Evolutionary conservation across 2,329 filamentous ascomycete genomes (phyloP), one percentile per base, ranked within the genome.

Genomic region (Aspergillus brunneoviolaceus): DNA sequence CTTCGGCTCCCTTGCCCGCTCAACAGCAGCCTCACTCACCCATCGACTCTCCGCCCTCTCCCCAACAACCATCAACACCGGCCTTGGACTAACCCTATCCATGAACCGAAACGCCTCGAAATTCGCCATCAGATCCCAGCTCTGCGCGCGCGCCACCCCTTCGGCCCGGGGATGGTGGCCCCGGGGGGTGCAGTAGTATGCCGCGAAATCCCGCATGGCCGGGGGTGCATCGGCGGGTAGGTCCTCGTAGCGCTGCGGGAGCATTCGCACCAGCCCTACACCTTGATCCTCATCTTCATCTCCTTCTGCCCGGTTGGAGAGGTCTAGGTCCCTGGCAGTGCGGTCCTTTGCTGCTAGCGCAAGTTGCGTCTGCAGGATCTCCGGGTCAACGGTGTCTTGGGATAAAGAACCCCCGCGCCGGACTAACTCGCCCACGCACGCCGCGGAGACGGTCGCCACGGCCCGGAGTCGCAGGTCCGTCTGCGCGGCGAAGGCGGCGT

Each of bases 401-500:
- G 55, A 51, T 14, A 52, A 53, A 27, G 25, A 7, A 1, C 25
- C 25, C 16, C 64, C 63, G 12, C 57, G 51, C 47, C 59, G 57
- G 7, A 49, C 49, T 54, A 61, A 65, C 39, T 58, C 53, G 9
- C 76, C 76, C 19, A 78, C 61, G 53, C 70, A 72, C 2, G 67
- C 70, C 2, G 65, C 69, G 49, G 67, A 72, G 27, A 75, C 63
- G 2, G 74, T 76, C 4, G 74, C 77, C 4, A 77, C 62, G 3
- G 75, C 76, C 51, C 71, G 72, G 62, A 80, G 73, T 19, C 78
- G 76, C 6, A 58, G n/a, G 50, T 80, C 75, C 4, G 73, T 66
- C 54, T 73, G 69, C 16, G 77, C 71, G 0, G 77, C 75, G 55
- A 67, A 71, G 23, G 23, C 23, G 23, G 23, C 23, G 23, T 23